Evolutionary conservation across 1,284 basidiomycete species (phyloP).

Genomic region (Microbotryum lychnidis-dioicae): DNA sequence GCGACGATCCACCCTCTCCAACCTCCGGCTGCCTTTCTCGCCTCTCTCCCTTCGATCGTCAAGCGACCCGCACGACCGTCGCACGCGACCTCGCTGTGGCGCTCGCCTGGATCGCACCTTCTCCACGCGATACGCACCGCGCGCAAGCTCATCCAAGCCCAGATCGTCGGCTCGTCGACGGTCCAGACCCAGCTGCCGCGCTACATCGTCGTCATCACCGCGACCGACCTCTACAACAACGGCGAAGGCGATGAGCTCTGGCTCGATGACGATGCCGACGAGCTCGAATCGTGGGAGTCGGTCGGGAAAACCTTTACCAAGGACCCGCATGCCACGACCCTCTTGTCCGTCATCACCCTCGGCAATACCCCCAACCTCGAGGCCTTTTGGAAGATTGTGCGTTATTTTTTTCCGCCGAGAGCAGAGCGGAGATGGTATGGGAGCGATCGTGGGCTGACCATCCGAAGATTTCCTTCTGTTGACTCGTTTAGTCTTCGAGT

Average conservation of each 20-base stretch:
- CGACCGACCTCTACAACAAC: slow-evolving; percentile 21
- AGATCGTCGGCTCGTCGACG: neutral
- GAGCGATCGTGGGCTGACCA: neutral
- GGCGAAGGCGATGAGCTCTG: slow-evolving; percentile 21
- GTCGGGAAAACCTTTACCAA: slow-evolving; percentile 22
- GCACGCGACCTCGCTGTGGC: slow-evolving; percentile 19
- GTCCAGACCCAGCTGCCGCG: slow-evolving; percentile 18
- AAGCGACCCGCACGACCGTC: slow-evolving; percentile 20
- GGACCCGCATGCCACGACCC: slow-evolving; percentile 22
- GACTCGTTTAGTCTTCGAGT: slow-evolving; percentile 9
- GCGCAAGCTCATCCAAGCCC: slow-evolving; percentile 16
- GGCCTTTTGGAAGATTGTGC: slow-evolving; percentile 16
- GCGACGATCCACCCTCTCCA: slow-evolving; percentile 26
- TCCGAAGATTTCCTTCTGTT: neutral
- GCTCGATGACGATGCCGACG: slow-evolving; percentile 22
- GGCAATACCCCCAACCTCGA: slow-evolving; percentile 28
- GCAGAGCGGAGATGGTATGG: neutral
- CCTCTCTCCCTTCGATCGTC: slow-evolving; percentile 18
- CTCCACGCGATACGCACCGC: slow-evolving; percentile 27
- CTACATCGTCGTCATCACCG: slow-evolving; percentile 28
- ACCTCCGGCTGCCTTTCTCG: slow-evolving; percentile 22
- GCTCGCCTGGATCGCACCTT: slow-evolving; percentile 13
- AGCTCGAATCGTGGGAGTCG: slow-evolving; percentile 18
- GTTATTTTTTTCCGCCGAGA: neutral
- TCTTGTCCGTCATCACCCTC: slow-evolving; percentile 28